Evolutionary conservation across 2,329 filamentous ascomycete species (phyloP).

Genomic region (Sarocladium kiliense): DNA sequence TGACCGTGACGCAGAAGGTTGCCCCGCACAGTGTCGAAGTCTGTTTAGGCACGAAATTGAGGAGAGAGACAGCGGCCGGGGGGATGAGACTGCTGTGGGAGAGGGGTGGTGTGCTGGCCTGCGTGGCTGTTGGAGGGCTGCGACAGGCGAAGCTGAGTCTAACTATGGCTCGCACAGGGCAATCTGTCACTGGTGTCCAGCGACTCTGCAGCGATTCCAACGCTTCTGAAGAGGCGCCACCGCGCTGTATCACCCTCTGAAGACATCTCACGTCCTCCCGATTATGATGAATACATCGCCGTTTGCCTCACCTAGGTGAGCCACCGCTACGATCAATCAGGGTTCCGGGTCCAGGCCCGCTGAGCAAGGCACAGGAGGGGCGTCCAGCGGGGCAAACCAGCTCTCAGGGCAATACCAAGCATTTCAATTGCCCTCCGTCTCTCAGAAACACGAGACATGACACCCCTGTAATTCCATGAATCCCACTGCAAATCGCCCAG

Average conservation of each 20-base stretch:
- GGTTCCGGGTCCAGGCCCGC: constrained; percentile 4
- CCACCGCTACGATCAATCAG: not conserved
- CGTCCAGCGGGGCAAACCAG: not conserved
- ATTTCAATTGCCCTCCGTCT: not conserved
- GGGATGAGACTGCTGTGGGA: no score
- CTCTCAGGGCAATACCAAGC: not conserved
- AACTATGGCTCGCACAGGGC: not conserved
- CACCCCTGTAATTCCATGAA: not conserved
- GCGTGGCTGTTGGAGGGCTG: not conserved
- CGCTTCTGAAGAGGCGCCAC: no score
- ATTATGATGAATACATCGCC: not conserved
- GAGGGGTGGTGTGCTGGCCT: not conserved
- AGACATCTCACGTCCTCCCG: no score
- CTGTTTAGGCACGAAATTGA: not conserved
- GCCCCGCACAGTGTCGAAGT: constrained; percentile 9
- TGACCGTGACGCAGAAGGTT: not conserved
- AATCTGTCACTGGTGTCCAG: not conserved
- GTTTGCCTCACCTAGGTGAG: not conserved
- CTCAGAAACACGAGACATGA: not conserved
- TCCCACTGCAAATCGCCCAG: not conserved
- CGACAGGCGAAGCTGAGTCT: not conserved
- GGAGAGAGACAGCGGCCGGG: not conserved
- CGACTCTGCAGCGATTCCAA: not conserved
- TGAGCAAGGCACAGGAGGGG: not conserved
- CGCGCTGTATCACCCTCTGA: not conserved